Percentiles rank a stretch among this genome's conserved stretches.
Evolutionary conservation across 805 yeast genomes (phyloP).

Genomic region (Lipomyces orientalis): DNA sequence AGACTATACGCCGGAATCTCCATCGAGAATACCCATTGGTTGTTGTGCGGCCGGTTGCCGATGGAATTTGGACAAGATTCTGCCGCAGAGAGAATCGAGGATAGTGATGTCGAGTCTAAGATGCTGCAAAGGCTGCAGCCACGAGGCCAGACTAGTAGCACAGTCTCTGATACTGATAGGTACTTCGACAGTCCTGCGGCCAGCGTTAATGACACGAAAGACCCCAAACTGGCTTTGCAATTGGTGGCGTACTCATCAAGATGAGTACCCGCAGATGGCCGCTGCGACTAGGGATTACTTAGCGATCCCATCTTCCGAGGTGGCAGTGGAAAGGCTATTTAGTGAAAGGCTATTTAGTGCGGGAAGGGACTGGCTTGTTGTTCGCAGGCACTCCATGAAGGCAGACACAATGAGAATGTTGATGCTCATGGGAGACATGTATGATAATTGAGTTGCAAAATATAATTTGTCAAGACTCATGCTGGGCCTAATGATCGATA

Average conservation of each 20-base stretch:
- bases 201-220: not conserved
- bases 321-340: not conserved
- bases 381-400: slow-evolving; percentile 10
- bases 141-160: not conserved
- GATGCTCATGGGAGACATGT: slow-evolving; percentile 5
- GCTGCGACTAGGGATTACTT: not conserved
- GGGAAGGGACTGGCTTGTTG: slow-evolving; percentile 1
- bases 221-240: slow-evolving; percentile 1
- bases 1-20: not conserved
- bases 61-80: too few species aligned
- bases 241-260: not conserved
- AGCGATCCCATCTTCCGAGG: slow-evolving; percentile 5
- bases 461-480: too few species aligned
- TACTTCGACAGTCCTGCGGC: not conserved
- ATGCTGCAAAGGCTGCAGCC: not conserved
- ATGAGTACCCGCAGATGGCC: slow-evolving; percentile 2
- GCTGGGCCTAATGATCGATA: too few species aligned
- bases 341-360: not conserved
- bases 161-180: too few species aligned
- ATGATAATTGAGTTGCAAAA: too few species aligned
- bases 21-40: not conserved
- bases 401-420: slow-evolving; percentile 10
- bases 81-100: too few species aligned
- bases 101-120: too few species aligned
- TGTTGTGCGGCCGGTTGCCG: not conserved